Conservation (phyloP, 768 basidiomycete genomes). For the Pleurotus tuber-regium region DNA sequence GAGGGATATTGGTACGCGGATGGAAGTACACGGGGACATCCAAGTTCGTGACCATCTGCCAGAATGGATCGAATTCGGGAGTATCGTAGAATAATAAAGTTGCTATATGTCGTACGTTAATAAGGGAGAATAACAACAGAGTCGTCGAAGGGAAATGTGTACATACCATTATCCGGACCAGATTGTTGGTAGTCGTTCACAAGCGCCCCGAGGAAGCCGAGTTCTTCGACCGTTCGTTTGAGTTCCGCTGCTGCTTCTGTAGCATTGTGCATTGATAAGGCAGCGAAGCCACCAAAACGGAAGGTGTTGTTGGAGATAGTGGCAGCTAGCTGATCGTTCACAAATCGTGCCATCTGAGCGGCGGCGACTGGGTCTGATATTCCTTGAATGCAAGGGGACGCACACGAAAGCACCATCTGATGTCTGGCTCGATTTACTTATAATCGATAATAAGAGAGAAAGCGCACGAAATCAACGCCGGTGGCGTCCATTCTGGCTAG, state of each 20-base stretch:
- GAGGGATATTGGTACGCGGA: conserved; percentile 28
- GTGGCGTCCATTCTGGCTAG: conserved; percentile 34
- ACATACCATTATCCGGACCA: conserved; percentile 34
- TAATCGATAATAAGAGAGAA: background rate
- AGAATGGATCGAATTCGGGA: conserved; percentile 37
- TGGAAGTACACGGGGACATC: conserved; percentile 39
- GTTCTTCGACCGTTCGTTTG: conserved; percentile 34
- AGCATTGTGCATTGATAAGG: conserved; percentile 45
- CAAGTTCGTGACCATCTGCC: conserved; percentile 34
- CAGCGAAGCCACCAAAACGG: conserved; percentile 40
- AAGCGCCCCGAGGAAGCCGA: conserved; percentile 40
- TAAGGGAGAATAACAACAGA: background rate
- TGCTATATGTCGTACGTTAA: conserved; percentile 17
- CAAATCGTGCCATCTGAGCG: conserved; percentile 29
- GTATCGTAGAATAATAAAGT: conserved; percentile 37
- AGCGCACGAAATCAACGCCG: conserved; percentile 33
- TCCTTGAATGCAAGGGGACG: conserved; percentile 36
- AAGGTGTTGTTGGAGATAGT: conserved; percentile 36
- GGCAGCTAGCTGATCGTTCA: conserved; percentile 35
- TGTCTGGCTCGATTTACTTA: background rate
- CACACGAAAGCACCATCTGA: conserved; percentile 40
- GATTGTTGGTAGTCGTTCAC: conserved; percentile 45
- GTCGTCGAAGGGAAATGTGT: background rate
- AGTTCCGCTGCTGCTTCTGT: conserved; percentile 36
- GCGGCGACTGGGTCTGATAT: conserved; percentile 31